Conservation (phyloP, 257 asterid genomes). For the Misopates orontium region DNA sequence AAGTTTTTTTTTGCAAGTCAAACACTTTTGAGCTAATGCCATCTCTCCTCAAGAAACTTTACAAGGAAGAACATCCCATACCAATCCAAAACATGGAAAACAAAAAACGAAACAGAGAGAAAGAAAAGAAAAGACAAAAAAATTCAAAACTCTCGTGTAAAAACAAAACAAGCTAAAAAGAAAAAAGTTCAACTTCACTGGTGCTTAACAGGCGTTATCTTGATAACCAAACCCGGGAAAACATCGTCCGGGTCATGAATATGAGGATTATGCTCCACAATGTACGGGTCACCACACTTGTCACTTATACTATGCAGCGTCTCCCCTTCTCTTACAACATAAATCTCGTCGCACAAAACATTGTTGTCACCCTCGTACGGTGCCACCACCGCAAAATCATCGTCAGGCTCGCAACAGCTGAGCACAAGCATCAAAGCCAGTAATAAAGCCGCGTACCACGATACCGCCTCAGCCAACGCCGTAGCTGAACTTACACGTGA, state of each 20-base stretch:
- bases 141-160: neutral
- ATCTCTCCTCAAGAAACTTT: too few species aligned
- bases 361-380: neutral
- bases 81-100: neutral
- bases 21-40: too few species aligned
- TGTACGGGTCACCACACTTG: constrained; percentile 78
- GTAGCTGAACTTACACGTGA: constrained; percentile 37
- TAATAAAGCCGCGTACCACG: constrained; percentile 57
- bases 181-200: too few species aligned
- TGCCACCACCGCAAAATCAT: constrained; percentile 8
- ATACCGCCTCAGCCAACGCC: constrained; percentile 49
- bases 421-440: constrained; percentile 53
- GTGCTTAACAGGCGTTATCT: constrained; percentile 58
- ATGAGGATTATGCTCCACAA: constrained; percentile 87
- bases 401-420: constrained; percentile 53
- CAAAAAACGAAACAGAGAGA: neutral
- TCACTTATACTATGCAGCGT: constrained; percentile 74
- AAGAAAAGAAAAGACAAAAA: neutral
- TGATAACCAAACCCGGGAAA: constrained; percentile 76
- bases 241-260: constrained; percentile 89
- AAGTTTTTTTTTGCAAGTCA: too few species aligned
- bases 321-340: constrained; percentile 79
- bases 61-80: neutral
- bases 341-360: constrained; percentile 67
- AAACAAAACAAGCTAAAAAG: neutral